These are phyloP conservation scores for Scolecobasidium constrictum DNA, from an alignment of 2,329 filamentous ascomycete species.

Conservation along the genomic window DNA sequence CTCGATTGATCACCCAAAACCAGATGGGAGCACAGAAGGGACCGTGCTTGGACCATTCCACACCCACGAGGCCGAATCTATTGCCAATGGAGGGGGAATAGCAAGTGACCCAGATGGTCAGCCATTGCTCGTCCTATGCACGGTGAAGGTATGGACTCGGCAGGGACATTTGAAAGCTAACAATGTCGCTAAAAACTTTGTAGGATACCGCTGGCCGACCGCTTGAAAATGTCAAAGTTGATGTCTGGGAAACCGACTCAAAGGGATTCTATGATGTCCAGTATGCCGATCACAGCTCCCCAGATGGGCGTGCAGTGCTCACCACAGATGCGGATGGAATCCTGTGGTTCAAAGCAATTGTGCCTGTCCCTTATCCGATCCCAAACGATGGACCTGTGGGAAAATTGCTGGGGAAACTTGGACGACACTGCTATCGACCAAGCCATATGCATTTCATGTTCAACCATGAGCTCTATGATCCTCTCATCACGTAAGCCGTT, in stretches of 20 bases:
- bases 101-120: conserved; percentile 59
- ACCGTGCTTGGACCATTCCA: conserved; percentile 77
- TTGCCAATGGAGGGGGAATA: conserved; percentile 49
- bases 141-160: too few species aligned
- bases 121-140: conserved; percentile 63
- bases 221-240: conserved; percentile 56
- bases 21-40: conserved; percentile 57
- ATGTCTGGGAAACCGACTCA: conserved; percentile 78
- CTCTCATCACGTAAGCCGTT: conserved; percentile 63
- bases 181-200: too few species aligned
- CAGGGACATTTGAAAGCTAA: too few species aligned
- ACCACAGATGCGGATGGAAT: conserved; percentile 56
- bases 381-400: conserved; percentile 78
- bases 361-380: conserved; percentile 77
- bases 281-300: conserved; percentile 47
- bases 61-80: conserved; percentile 59
- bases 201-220: conserved; percentile 53
- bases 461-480: conserved; percentile 65
- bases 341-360: conserved; percentile 80
- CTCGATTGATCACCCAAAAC: conserved; percentile 75
- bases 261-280: conserved; percentile 78
- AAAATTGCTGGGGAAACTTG: conserved; percentile 51
- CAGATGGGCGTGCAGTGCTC: conserved; percentile 65
- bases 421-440: conserved; percentile 68
- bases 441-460: conserved; percentile 87